Evolutionary conservation across 2,329 filamentous ascomycete species (phyloP).

Genomic region (Fusarium torulosum): DNA sequence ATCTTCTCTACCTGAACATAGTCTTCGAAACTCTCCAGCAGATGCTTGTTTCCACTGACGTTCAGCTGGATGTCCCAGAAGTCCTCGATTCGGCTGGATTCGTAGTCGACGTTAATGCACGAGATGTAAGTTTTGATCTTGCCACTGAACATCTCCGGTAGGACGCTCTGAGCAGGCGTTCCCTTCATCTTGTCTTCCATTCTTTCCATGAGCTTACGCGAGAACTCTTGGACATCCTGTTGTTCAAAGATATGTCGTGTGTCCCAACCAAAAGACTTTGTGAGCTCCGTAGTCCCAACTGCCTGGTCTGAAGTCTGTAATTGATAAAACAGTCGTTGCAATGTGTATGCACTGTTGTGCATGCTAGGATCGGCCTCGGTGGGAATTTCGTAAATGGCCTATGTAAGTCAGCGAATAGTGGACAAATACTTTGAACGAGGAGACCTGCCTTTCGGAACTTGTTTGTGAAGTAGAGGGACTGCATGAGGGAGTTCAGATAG

Average conservation of each 20-base stretch:
- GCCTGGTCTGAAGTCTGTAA: slow-evolving; percentile 87
- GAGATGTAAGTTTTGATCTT: slow-evolving; percentile 99
- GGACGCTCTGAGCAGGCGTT: slow-evolving; percentile 87
- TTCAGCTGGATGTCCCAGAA: slow-evolving; percentile 99
- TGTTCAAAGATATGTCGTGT: slow-evolving; percentile 98
- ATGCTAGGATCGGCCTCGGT: slow-evolving; percentile 86
- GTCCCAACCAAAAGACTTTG: slow-evolving; percentile 98
- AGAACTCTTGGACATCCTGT: slow-evolving; percentile 97
- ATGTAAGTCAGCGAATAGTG: slow-evolving; percentile 30
- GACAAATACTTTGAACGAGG: not conserved
- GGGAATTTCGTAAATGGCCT: slow-evolving; percentile 97
- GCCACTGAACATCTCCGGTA: slow-evolving; percentile 92
- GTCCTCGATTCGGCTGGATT: slow-evolving; percentile 94
- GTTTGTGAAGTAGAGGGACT: slow-evolving; percentile 89
- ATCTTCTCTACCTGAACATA: slow-evolving; percentile 97
- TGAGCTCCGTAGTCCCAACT: slow-evolving; percentile 92
- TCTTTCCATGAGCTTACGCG: slow-evolving; percentile 95
- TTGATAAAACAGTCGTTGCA: slow-evolving; percentile 95
- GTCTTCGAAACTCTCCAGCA: slow-evolving; percentile 95
- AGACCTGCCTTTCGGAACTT: slow-evolving; percentile 84
- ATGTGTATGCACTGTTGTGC: slow-evolving; percentile 89
- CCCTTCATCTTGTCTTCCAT: slow-evolving; percentile 99
- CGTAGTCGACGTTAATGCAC: slow-evolving; percentile 98
- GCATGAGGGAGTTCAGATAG: slow-evolving; percentile 86
- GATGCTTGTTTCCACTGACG: slow-evolving; percentile 90